These are phyloP conservation scores for Hortiboletus flavorubellus DNA, from an alignment of 768 basidiomycete species.

Conservation along the genomic window DNA sequence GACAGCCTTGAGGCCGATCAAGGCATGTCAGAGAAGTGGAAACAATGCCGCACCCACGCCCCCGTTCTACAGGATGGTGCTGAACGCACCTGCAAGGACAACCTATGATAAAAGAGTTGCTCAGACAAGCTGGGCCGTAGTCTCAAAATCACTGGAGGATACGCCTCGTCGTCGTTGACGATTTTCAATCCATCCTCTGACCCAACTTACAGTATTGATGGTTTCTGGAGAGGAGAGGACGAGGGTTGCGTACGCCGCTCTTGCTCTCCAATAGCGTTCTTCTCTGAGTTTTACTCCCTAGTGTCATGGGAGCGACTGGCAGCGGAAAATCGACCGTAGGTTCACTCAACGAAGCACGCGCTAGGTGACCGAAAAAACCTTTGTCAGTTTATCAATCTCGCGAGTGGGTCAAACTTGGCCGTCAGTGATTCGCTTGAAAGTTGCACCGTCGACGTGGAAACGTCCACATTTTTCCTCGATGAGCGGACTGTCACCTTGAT, in stretches of 20 bases:
- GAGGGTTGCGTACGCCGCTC: constrained; percentile 20
- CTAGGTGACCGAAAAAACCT: not conserved
- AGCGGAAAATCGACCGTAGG: constrained; percentile 25
- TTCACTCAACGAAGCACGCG: not conserved
- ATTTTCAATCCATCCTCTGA: not conserved
- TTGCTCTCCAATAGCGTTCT: not conserved
- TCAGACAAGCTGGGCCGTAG: not conserved
- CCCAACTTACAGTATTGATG: constrained; percentile 5
- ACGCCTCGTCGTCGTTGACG: not conserved
- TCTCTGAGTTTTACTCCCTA: constrained; percentile 9
- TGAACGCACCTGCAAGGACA: not conserved
- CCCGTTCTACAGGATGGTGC: not conserved
- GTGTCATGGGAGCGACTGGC: constrained; percentile 24
- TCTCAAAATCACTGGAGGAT: not conserved
- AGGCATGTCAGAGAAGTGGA: not conserved
- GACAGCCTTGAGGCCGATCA: constrained; percentile 10
- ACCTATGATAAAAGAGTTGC: constrained; percentile 3
- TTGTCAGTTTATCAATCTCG: constrained; percentile 19
- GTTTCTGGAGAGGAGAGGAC: constrained; percentile 2
- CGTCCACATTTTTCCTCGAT: constrained; percentile 42
- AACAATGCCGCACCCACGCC: constrained; percentile 1
- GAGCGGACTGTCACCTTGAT: constrained; percentile 44
- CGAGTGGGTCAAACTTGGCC: constrained; percentile 16
- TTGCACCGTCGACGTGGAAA: constrained; percentile 24
- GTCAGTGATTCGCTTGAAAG: constrained; percentile 28